Evolutionary conservation across 1,139 yeast genomes (phyloP), one percentile per base, ranked within the genome.

Genomic region (Debaryomyces singareniensis): DNA sequence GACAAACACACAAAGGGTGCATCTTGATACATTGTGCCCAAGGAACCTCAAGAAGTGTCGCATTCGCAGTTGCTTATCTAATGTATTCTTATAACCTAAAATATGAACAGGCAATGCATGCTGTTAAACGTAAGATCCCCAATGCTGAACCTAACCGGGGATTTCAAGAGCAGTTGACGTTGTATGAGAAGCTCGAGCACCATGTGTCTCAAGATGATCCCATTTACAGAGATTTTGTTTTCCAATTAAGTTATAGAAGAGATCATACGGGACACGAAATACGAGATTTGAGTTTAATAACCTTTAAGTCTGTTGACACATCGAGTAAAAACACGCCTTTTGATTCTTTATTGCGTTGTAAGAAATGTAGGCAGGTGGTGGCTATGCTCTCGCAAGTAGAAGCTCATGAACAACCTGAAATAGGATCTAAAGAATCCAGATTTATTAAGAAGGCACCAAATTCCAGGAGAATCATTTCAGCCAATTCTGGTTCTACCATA

Each of bases 11-110:
- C 36, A 46, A 48, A 36, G 68, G 68, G 2, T 62, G 61, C 24
- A 59, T 81, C 0, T 58, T 77, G 28, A 61, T 82, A 4, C 85
- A 81, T 48, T 82, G 93, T 50, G 85, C 87, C 33, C 96, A 95
- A 18, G 98, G 98, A 1, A 73, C 78, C 16, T 84, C 95, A 2
- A 61, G 98, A 40, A 81, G 95, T 1, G 85, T 75, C 0, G 61
- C 94, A 0, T 62, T 86, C 20, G 61, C 78, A 10, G 67, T 78
- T 25, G 94, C 95, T 2, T 91, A 81, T 51, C 55, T 91, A 37
- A 87, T 91, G 93, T 72, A 74, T 46, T 70, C 74, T 37, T 77
- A 80, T 53, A 68, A 74, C 5, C 65, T 85, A 50, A 57, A 61
- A 5, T 56, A 75, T 12, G 62, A 70, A 9, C 78, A 78, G 38